Evolutionary conservation across 352 stramenopile species (phyloP), one percentile per base, ranked within the genome.

Genomic region (Saprolegnia parasitica): DNA sequence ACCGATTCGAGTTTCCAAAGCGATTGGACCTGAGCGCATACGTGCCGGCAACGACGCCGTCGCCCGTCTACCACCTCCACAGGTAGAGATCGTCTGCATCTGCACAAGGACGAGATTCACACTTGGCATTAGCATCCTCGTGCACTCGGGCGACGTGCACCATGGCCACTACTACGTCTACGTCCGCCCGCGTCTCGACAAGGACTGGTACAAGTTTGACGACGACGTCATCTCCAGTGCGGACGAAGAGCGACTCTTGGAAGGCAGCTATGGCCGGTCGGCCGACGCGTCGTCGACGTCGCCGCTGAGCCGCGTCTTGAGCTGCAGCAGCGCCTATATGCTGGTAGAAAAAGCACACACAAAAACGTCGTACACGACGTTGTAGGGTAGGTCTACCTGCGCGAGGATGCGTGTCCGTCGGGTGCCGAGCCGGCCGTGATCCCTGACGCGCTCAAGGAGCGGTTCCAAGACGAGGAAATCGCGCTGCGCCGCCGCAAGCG

Each of bases 81-180:
- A 70, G 63, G 63, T 70, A 49, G 4, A 5, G 35, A 16, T 15
- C n/a, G n/a, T n/a, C n/a, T n/a, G n/a, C n/a, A n/a, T 5, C 21
- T 52, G 16, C 56, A 57, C 45, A 3, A 68, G 20, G n/a, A 39
- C 40, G n/a, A 60, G 60, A 13, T 9, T 56, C 3, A 71, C 74
- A 26, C 76, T 84, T 72, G 76, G 88, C 57, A 93, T 91, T 77
- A 94, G 86, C 71, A 87, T 94, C 29, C 71, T 95, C 20, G 87
- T 94, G 42, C 87, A 94, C 57, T 94, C 85, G 63, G 87, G 87
- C 0, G 87, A 93, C 74, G 86, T 96, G 0, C 87, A 96, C 39
- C 86, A 86, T 3, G 87, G 87, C 21, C 87, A 96, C 72, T 96
- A 96, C 65, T 96, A 93, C 70, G 87, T 94, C 66, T 96, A 93